Conservation (phyloP, 345 rosid species). For the Passiflora organensis region DNA sequence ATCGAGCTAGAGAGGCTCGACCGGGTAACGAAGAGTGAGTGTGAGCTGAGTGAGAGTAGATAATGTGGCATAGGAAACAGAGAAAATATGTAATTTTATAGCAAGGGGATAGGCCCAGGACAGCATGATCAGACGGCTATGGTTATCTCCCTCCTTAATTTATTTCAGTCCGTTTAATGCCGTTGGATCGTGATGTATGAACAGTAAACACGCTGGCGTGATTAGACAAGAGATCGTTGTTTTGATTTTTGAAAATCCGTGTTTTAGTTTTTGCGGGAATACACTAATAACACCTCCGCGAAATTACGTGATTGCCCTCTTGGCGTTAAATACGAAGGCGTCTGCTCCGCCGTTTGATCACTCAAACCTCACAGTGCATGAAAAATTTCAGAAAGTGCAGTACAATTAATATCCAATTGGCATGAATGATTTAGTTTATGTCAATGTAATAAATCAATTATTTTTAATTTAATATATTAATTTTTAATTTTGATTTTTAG, state of each 20-base stretch:
- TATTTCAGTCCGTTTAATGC: conserved; percentile 9
- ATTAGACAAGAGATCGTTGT: background rate
- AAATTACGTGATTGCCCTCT: conserved; percentile 15
- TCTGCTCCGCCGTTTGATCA: too few relatives aligned
- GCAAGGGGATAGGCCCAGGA: background rate
- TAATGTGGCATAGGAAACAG: background rate
- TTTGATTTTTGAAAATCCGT: conserved; percentile 16
- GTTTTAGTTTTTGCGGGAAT: conserved; percentile 8
- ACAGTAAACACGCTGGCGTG: conserved; percentile 13
- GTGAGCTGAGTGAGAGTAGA: background rate
- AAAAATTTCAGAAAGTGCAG: too few relatives aligned
- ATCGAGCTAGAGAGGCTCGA: conserved; percentile 14
- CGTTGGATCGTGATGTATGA: conserved; percentile 22
- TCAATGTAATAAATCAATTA: too few relatives aligned
- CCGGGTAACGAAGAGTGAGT: conserved; percentile 1
- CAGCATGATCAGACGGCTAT: conserved; percentile 31
- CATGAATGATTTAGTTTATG: too few relatives aligned
- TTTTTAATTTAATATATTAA: too few relatives aligned
- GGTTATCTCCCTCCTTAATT: conserved; percentile 27
- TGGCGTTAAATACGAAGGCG: background rate
- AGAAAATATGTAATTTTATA: conserved; percentile 14
- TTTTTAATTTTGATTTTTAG: too few relatives aligned
- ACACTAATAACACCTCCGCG: too few relatives aligned
- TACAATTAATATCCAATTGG: too few relatives aligned
- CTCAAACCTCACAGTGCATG: too few relatives aligned